Base-by-base conservation (phyloP, 2,329 filamentous ascomycete genomes). In the Trichothecium sympodiale region DNA sequence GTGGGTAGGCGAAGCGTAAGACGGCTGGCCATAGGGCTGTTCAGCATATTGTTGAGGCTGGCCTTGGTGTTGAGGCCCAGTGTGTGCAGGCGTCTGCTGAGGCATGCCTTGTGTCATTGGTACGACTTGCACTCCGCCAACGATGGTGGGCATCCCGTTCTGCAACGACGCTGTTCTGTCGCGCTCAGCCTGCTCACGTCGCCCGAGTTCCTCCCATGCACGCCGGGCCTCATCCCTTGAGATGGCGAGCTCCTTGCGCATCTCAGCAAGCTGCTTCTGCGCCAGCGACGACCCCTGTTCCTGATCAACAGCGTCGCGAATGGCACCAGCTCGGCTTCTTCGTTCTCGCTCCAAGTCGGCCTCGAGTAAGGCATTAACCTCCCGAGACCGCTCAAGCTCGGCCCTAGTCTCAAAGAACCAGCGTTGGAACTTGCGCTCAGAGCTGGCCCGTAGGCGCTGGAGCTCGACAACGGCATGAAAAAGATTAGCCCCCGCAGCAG, bases 401-500 rank as follows among this genome's bases (percentile, higher is more conserved):
- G 80, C 74, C 35, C 88, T 74, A 7, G 88, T 94, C 55, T 98
- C 91, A 48, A 94, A 94, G 61, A 96, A 96, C 91, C 91, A 98
- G 34, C 91, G 76, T 60, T 98, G 91, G 49, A 98, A 98, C 55
- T 96, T 96, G 44, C 91, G 79, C 59, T 98, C 91, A 0, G 89
- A 96, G 38, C 87, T 94, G 27, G 91, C 91, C 30, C 91, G 82
- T 17, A 98, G 69, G 20, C 91, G 80, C 56, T 98, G 91, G 31
- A 98, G 66, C 58, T 98, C 91, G 4, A 98, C 91, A 0, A 98
- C 88, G 8, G 91, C 91, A 55, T 98, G 91, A 57, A 98, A 98
- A 1, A 98, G 69, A 48, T 98, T 98, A 5, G 91, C 91, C 10
- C 91, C 91, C 1, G 91, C 91, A 7, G 91, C 91, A 17, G 91